Evolutionary conservation across 2,329 filamentous ascomycete genomes (phyloP).

Genomic region (Fonsecaea pugnacius): DNA sequence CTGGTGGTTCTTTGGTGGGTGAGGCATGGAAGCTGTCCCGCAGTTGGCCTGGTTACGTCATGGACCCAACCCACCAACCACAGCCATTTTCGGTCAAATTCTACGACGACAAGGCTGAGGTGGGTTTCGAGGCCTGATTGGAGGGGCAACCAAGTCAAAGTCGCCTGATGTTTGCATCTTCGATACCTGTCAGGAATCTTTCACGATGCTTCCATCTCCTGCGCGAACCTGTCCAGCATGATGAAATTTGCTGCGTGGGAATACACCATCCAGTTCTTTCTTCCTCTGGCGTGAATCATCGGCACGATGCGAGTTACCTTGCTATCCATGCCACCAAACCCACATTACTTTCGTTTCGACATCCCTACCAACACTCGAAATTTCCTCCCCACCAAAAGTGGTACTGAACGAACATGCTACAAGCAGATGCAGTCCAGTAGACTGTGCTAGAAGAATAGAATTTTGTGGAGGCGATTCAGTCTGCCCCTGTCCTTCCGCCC

Average conservation of each 20-base stretch:
- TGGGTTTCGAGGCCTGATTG: not conserved
- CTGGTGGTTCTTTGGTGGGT: not conserved
- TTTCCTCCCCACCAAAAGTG: constrained; percentile 7
- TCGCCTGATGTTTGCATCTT: not conserved
- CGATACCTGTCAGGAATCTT: not conserved
- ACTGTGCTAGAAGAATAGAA: constrained; percentile 63
- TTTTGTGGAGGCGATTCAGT: constrained; percentile 7
- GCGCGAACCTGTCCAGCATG: not conserved
- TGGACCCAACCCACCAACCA: not conserved
- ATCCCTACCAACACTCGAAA: constrained; percentile 19
- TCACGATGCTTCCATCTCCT: constrained; percentile 2
- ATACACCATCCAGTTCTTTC: not conserved
- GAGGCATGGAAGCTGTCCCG: constrained; percentile 13
- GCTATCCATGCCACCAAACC: constrained; percentile 12
- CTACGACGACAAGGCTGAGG: constrained; percentile 8
- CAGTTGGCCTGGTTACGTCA: constrained; percentile 2
- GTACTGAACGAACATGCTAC: constrained; percentile 1
- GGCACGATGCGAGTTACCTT: not conserved
- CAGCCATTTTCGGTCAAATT: not conserved
- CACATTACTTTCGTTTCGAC: constrained; percentile 6
- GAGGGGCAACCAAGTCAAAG: not conserved
- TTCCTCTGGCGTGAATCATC: not conserved
- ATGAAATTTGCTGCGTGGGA: not conserved
- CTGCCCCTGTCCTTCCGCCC: constrained; percentile 18
- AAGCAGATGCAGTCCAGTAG: constrained; percentile 60